Percentiles rank a stretch among this genome's conserved stretches.
These are phyloP conservation scores for Aspergillus tubingensis DNA, from an alignment of 2,329 filamentous ascomycete species.

Conservation along the genomic window DNA sequence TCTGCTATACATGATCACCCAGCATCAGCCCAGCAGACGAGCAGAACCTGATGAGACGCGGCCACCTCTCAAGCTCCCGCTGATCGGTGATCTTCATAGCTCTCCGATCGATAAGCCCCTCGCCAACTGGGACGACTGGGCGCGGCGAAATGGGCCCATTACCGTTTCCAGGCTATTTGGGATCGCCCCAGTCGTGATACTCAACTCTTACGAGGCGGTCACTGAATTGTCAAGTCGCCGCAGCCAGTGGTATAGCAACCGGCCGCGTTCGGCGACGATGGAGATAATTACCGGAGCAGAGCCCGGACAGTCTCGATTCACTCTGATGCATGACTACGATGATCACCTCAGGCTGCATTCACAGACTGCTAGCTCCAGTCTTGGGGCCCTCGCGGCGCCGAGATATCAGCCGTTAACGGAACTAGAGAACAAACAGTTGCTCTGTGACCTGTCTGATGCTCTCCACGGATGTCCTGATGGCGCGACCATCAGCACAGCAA, in stretches of 20 bases:
- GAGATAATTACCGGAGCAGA: constrained; percentile 40
- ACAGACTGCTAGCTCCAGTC: constrained; percentile 50
- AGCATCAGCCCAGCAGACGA: no score
- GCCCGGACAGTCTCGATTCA: constrained; percentile 25
- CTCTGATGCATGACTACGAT: constrained; percentile 54
- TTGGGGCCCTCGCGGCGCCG: constrained; percentile 50
- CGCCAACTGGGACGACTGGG: constrained; percentile 38
- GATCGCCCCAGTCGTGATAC: constrained; percentile 40
- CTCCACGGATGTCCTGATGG: not conserved
- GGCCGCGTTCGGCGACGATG: constrained; percentile 40
- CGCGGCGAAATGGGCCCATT: constrained; percentile 39
- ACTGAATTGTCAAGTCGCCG: constrained; percentile 45
- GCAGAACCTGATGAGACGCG: not conserved
- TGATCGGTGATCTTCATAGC: constrained; percentile 35
- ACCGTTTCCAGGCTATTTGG: constrained; percentile 31
- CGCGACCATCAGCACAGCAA: constrained; percentile 19
- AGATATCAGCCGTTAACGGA: constrained; percentile 55
- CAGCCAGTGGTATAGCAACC: constrained; percentile 44
- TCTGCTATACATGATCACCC: constrained; percentile 6
- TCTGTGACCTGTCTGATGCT: constrained; percentile 43
- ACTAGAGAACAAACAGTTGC: constrained; percentile 51
- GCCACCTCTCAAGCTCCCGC: constrained; percentile 26
- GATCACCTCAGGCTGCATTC: constrained; percentile 51
- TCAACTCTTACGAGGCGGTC: constrained; percentile 40
- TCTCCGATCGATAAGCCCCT: constrained; percentile 31